A percentile compares a stretch with the other conserved stretches of the same genome.
These are phyloP conservation scores for Bryum argenteum DNA, from an alignment of 225 moss, liverwort and hornwort species.

Conservation along the genomic window DNA sequence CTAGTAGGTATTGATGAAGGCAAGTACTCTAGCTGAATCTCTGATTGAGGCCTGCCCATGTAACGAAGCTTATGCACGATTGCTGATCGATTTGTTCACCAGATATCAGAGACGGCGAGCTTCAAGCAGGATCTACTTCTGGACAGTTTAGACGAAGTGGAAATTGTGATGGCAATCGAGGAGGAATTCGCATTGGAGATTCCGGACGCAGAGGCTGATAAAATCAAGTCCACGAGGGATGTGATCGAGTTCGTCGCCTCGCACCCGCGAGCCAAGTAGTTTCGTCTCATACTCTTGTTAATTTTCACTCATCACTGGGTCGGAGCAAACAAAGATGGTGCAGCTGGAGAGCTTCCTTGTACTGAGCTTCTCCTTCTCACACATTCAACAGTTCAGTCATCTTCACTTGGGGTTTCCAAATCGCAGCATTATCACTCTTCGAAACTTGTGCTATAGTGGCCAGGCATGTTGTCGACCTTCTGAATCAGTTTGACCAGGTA, in stretches of 20 bases:
- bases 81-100: constrained; percentile 9
- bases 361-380: constrained; percentile 15
- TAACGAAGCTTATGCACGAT: too few species aligned
- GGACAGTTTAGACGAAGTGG: constrained; percentile 81
- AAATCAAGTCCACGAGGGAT: constrained; percentile 59
- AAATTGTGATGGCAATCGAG: constrained; percentile 91
- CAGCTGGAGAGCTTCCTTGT: constrained; percentile 9
- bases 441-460: constrained; percentile 2
- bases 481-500: constrained; percentile 2
- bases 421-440: constrained; percentile 17
- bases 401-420: constrained; percentile 25
- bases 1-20: neutral
- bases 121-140: constrained; percentile 74
- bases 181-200: constrained; percentile 91
- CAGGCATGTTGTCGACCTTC: constrained; percentile 18
- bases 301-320: constrained; percentile 1
- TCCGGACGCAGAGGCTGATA: constrained; percentile 83
- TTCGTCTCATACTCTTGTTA: constrained; percentile 19
- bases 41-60: neutral
- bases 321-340: constrained; percentile 10
- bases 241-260: constrained; percentile 74
- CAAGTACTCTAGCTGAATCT: neutral
- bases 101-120: constrained; percentile 64
- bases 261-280: constrained; percentile 83
- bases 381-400: constrained; percentile 15